Percentiles rank a stretch among this genome's conserved stretches.
phyloP scores from a whole-genome alignment of 257 asterid genomes.

The Solanum pinnatisectum region DNA sequence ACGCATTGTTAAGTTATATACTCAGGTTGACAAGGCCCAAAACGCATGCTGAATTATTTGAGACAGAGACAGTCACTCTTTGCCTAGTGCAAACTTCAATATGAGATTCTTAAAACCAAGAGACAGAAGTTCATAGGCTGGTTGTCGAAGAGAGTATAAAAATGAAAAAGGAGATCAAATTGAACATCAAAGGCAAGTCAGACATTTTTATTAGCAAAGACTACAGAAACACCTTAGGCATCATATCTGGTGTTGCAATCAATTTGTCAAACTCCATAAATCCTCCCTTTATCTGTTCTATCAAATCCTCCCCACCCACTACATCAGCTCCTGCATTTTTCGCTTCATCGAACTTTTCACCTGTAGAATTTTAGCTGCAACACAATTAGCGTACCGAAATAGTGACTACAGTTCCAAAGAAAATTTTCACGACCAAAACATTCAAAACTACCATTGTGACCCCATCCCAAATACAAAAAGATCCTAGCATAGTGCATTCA shows the following conservation, averaged over 20 bases:
- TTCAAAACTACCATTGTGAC: background rate
- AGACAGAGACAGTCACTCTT: background rate
- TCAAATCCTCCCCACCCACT: slow-evolving; percentile 97
- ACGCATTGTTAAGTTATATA: background rate
- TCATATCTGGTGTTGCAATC: slow-evolving; percentile 98
- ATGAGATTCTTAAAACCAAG: background rate
- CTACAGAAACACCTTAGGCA: slow-evolving; percentile 65
- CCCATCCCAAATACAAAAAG: background rate
- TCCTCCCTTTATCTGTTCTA: slow-evolving; percentile 84
- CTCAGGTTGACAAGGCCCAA: background rate
- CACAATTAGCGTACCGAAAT: slow-evolving; percentile 10
- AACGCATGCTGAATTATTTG: background rate
- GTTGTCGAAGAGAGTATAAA: background rate
- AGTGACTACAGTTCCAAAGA: background rate
- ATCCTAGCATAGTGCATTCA: background rate
- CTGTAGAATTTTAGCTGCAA: slow-evolving; percentile 31
- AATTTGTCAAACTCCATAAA: slow-evolving; percentile 92
- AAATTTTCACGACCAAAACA: background rate
- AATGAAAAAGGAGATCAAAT: background rate
- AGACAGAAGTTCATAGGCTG: background rate
- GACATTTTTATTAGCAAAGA: background rate
- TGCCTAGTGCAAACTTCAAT: background rate
- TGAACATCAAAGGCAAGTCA: background rate
- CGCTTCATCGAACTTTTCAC: slow-evolving; percentile 96
- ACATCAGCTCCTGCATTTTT: slow-evolving; percentile 96